These are phyloP conservation scores for Xylaria sp. DNA, from an alignment of 2,329 filamentous ascomycete genomes.

Conservation along the genomic window DNA sequence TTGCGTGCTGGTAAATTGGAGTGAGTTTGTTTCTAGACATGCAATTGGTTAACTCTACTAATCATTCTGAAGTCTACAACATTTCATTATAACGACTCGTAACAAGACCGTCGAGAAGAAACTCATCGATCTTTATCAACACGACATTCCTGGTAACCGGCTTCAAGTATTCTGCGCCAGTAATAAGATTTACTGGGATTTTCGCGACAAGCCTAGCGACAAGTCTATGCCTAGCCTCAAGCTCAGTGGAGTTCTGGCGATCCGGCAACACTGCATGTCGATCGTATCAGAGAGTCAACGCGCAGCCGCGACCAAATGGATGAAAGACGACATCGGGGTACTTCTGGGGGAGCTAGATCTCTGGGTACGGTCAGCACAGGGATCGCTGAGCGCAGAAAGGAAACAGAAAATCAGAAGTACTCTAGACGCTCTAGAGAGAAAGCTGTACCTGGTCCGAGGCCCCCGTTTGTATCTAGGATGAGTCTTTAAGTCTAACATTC, in stretches of 20 bases:
- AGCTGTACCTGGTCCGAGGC: conserved; percentile 22
- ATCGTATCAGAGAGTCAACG: conserved; percentile 52
- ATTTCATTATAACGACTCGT: conserved; percentile 46
- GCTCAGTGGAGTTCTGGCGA: conserved; percentile 49
- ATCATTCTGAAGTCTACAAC: conserved; percentile 12
- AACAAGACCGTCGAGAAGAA: conserved; percentile 43
- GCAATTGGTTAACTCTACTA: neutral
- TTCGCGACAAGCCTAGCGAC: conserved; percentile 38
- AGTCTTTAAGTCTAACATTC: neutral
- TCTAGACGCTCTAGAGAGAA: conserved; percentile 43
- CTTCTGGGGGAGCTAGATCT: conserved; percentile 49
- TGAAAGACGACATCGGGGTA: conserved; percentile 48
- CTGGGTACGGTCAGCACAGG: conserved; percentile 52
- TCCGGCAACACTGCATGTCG: conserved; percentile 52
- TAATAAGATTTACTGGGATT: conserved; percentile 50
- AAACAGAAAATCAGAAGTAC: conserved; percentile 42
- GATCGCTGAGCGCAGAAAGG: conserved; percentile 45
- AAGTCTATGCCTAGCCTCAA: conserved; percentile 43
- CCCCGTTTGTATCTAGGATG: neutral
- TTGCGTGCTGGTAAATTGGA: conserved; percentile 9
- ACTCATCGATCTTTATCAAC: conserved; percentile 41
- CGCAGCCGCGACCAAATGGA: conserved; percentile 44
- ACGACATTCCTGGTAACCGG: conserved; percentile 29
- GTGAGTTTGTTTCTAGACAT: conserved; percentile 1
- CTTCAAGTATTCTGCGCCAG: conserved; percentile 52